phyloP scores from a whole-genome alignment of 305 asterid genomes.

The Solanum hybrid region DNA sequence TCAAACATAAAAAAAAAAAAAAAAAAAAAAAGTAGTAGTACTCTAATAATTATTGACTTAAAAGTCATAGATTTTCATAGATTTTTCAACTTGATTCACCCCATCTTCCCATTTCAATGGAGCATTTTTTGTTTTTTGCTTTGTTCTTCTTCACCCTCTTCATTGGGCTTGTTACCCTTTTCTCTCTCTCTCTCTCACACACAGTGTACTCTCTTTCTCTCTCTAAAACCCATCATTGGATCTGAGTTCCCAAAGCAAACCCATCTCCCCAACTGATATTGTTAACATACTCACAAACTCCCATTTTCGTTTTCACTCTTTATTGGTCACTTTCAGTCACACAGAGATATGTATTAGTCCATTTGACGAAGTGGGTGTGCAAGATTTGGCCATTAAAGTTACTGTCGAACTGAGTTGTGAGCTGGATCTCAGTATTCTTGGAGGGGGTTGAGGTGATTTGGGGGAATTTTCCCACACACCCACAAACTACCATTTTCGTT shows the following conservation, averaged over 20 bases:
- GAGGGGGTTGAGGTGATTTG: background rate
- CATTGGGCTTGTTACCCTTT: conserved; percentile 14
- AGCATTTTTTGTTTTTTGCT: background rate
- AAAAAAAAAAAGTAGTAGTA: background rate
- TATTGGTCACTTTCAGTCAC: background rate
- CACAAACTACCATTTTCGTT: background rate
- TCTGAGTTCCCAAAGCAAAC: conserved; percentile 48
- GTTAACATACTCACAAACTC: conserved; percentile 21
- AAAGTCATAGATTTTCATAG: background rate
- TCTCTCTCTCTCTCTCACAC: conserved; percentile 8
- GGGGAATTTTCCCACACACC: background rate
- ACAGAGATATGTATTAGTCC: conserved; percentile 11
- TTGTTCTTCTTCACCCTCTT: background rate
- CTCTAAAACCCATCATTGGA: conserved; percentile 51
- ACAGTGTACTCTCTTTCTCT: conserved; percentile 4
- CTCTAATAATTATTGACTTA: background rate
- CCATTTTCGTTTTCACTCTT: background rate
- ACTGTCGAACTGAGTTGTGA: background rate
- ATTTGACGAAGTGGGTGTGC: background rate
- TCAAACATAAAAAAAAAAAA: background rate
- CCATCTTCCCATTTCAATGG: background rate
- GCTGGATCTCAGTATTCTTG: background rate
- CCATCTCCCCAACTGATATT: conserved; percentile 35
- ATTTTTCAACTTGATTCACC: background rate
- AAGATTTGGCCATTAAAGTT: background rate